These are phyloP conservation scores for Metschnikowia picachoensis DNA, from an alignment of 805 yeast species.

Conservation along the genomic window DNA sequence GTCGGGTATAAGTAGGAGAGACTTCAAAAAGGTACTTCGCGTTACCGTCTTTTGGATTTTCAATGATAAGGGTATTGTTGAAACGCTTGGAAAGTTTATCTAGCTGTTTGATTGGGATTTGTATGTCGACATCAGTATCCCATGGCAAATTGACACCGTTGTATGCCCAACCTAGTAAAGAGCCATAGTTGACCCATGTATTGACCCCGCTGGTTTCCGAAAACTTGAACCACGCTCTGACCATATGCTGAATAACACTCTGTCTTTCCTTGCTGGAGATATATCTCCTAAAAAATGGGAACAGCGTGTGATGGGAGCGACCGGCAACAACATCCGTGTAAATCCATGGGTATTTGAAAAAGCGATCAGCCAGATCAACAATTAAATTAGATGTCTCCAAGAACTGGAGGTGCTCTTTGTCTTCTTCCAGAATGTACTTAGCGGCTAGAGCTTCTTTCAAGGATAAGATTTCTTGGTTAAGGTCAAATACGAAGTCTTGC, in stretches of 20 bases:
- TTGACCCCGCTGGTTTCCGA: conserved; percentile 28
- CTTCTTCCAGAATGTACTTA: conserved; percentile 15
- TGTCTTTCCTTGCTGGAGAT: conserved; percentile 35
- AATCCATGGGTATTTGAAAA: conserved; percentile 41
- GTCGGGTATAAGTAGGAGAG: conserved; percentile 20
- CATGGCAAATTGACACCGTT: conserved; percentile 21
- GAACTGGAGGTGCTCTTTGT: conserved; percentile 26
- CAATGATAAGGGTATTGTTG: conserved; percentile 16
- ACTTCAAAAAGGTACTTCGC: conserved; percentile 20
- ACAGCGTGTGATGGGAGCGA: conserved; percentile 27
- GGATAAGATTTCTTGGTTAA: conserved; percentile 24
- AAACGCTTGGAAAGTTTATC: conserved; percentile 13
- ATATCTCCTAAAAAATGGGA: conserved; percentile 36
- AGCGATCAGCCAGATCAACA: conserved; percentile 26
- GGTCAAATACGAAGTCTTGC: conserved; percentile 30
- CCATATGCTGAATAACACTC: conserved; percentile 35
- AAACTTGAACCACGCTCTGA: conserved; percentile 35
- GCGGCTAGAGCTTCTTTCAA: conserved; percentile 19
- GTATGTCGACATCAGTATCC: conserved; percentile 20
- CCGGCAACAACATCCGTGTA: conserved; percentile 33
- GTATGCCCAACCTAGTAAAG: conserved; percentile 19
- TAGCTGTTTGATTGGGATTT: conserved; percentile 17
- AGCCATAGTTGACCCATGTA: conserved; percentile 30
- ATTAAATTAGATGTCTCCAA: conserved; percentile 23
- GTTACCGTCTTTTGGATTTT: conserved; percentile 18